A percentile compares a stretch with the other conserved stretches of the same genome.
These are phyloP conservation scores for Monilinia polystroma DNA, from an alignment of 2,329 filamentous ascomycete genomes.

Conservation along the genomic window DNA sequence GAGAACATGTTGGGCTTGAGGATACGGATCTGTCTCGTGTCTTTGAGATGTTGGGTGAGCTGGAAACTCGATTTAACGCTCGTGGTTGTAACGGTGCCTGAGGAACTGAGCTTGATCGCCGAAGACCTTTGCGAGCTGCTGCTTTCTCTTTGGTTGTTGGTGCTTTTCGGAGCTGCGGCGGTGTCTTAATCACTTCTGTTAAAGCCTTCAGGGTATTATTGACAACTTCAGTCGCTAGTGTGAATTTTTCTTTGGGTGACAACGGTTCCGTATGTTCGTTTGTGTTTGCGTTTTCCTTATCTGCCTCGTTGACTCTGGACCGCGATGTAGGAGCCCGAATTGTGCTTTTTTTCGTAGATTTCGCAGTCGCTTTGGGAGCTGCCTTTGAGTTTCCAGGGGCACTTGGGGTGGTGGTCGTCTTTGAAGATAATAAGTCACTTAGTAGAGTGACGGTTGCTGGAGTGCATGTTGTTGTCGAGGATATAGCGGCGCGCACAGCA, in stretches of 20 bases:
- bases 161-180: conserved; percentile 29
- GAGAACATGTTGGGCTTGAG: conserved; percentile 37
- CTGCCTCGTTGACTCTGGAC: conserved; percentile 31
- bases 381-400: conserved; percentile 13
- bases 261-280: conserved; percentile 44
- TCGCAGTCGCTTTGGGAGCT: conserved; percentile 25
- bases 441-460: conserved; percentile 47
- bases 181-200: conserved; percentile 61
- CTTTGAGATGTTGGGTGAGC: conserved; percentile 55
- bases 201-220: conserved; percentile 69
- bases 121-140: conserved; percentile 45
- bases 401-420: conserved; percentile 33
- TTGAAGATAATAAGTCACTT: conserved; percentile 47
- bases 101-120: conserved; percentile 57
- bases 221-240: conserved; percentile 70
- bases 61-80: conserved; percentile 59
- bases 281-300: conserved; percentile 34
- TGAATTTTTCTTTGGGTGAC: conserved; percentile 59
- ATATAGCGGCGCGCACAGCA: conserved; percentile 49
- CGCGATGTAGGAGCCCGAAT: conserved; percentile 28
- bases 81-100: conserved; percentile 62
- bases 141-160: conserved; percentile 43
- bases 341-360: conserved; percentile 19
- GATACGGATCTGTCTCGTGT: conserved; percentile 43
- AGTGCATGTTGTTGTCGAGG: conserved; percentile 50